A percentile compares a stretch with the other conserved stretches of the same genome.
Conservation (phyloP, 2,329 filamentous ascomycete genomes). For the Tolypocladium album region DNA sequence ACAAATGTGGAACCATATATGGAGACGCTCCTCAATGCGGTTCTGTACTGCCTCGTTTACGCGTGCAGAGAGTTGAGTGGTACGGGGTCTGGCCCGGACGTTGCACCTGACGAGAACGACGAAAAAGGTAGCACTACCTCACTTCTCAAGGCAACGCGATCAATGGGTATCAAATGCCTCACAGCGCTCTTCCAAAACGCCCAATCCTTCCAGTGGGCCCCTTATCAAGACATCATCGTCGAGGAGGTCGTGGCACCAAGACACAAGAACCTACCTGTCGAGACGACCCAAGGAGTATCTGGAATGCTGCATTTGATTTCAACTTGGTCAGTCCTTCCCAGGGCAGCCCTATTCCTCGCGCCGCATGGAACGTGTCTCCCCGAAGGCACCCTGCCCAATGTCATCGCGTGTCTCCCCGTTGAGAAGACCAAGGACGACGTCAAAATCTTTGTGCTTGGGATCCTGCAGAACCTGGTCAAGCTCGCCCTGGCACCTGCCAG, state of each 20-base stretch:
- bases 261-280: slow-evolving; percentile 65
- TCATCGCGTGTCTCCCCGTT: slow-evolving; percentile 62
- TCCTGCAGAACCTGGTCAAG: slow-evolving; percentile 60
- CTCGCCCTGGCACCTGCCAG: slow-evolving; percentile 43
- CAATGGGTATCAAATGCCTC: slow-evolving; percentile 72
- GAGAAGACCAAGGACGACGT: slow-evolving; percentile 77
- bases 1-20: slow-evolving; percentile 59
- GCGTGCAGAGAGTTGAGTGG: slow-evolving; percentile 51
- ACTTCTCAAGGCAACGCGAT: slow-evolving; percentile 54
- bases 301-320: slow-evolving; percentile 70
- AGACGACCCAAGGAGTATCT: slow-evolving; percentile 85
- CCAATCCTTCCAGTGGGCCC: slow-evolving; percentile 58
- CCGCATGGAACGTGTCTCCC: slow-evolving; percentile 31
- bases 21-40: slow-evolving; percentile 58
- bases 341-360: slow-evolving; percentile 56
- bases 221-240: slow-evolving; percentile 61
- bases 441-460: slow-evolving; percentile 67
- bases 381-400: slow-evolving; percentile 53
- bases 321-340: slow-evolving; percentile 63
- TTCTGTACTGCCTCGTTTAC: slow-evolving; percentile 71
- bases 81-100: slow-evolving; percentile 17
- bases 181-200: slow-evolving; percentile 68
- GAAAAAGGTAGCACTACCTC: slow-evolving; percentile 39
- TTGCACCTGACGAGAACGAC: slow-evolving; percentile 29
- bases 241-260: slow-evolving; percentile 67